Evolutionary conservation across 371 early-diverging fungal species (phyloP).

Genomic region (Mucor sp.): DNA sequence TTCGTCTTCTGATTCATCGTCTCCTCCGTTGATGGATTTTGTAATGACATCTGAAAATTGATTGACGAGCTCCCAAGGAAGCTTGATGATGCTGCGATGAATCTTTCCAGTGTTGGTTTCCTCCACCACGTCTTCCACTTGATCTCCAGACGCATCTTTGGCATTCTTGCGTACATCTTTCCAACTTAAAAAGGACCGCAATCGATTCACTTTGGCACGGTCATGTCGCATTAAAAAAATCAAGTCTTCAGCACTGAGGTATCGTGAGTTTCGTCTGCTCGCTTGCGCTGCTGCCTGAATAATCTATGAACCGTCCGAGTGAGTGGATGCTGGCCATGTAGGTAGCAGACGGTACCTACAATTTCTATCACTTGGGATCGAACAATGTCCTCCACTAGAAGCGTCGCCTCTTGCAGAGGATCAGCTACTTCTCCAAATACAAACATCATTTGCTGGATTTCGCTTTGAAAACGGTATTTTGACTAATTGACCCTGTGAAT

Average conservation of each 20-base stretch:
- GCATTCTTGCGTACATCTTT: conserved; percentile 95
- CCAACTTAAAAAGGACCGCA: conserved; percentile 91
- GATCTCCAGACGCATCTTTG: conserved; percentile 73
- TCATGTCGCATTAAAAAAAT: conserved; percentile 97
- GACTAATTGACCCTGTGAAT: conserved; percentile 7
- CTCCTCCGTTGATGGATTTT: conserved; percentile 59
- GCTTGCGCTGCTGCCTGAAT: conserved; percentile 88
- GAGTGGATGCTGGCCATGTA: background rate
- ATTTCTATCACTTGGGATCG: conserved; percentile 94
- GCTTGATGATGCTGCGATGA: conserved; percentile 77
- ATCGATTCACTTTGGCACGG: conserved; percentile 87
- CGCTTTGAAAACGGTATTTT: conserved; percentile 57
- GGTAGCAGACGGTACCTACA: conserved; percentile 44
- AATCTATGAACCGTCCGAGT: conserved; percentile 45
- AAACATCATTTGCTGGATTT: conserved; percentile 98
- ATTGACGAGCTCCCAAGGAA: conserved; percentile 91
- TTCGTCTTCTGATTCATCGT: conserved; percentile 82
- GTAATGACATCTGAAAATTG: conserved; percentile 70
- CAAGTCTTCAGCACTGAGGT: conserved; percentile 88
- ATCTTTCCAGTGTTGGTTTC: conserved; percentile 70
- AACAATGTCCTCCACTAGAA: conserved; percentile 92
- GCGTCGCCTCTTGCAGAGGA: conserved; percentile 84
- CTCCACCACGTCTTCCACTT: conserved; percentile 71
- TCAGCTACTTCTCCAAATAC: conserved; percentile 95
- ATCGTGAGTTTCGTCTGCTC: conserved; percentile 79